Evolutionary conservation across 1,284 basidiomycete species (phyloP), one percentile per base, ranked within the genome.

Genomic region (Puccinia horiana): DNA sequence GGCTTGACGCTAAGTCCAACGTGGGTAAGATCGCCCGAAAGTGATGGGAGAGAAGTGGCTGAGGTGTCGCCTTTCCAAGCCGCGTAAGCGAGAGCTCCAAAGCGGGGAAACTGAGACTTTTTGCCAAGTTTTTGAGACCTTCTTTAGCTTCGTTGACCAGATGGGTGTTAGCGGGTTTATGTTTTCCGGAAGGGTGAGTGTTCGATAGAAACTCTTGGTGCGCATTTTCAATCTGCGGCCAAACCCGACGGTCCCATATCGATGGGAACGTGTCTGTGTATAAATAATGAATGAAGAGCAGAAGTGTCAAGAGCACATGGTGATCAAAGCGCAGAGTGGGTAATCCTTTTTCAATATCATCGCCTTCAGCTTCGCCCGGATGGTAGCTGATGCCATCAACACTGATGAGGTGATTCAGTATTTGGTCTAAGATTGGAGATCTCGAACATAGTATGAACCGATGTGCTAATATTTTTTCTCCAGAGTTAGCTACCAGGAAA

Each of bases 221-320:
- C 32, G 83, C 86, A 4, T 85, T 85, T 65, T 89, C 88, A 2
- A 93, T 87, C 1, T 88, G 87, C 0, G 88, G 85, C 0, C 89
- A 88, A 14, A 98, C 89, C 16, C 94, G 91, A 16, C 90, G 89
- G 85, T 98, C 95, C 94, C 95, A 97, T 8, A 96, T 86, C 0
- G 94, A 91, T 9, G 93, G 89, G 0, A 96, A 87, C 40, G 92
- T 90, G 86, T 98, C 96, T 1, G 93, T 91, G 88, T 98, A 98
- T 16, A 98, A 86, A 86, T 96, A 98, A 70, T 92, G 90, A 23
- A 97, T 86, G 8, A 98, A 88, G 35, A 98, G 89, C 12, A 98
- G 89, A 5, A 92, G 88, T 0, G 94, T 89, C 3, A 95, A 88
- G 0, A 92, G 88, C 65, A 90, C 90, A 84, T 90, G 90, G 2